Percentiles rank a stretch among this genome's conserved stretches.
Conservation (phyloP, 768 basidiomycete species). For the Boletus rubropictus region DNA sequence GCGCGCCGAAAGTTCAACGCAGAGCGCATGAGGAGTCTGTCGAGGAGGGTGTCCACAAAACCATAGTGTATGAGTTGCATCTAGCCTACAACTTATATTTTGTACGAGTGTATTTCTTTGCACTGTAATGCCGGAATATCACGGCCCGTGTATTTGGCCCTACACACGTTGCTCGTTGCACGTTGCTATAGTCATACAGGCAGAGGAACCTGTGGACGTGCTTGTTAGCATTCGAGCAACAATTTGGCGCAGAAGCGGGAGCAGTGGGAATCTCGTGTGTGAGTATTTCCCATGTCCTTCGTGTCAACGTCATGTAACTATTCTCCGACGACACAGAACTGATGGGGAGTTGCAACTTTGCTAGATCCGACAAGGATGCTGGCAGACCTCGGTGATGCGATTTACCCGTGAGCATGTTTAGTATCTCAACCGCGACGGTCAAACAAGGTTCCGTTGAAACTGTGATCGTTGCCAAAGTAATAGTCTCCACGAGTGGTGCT, state of each 20-base stretch:
- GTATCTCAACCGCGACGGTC: slow-evolving; percentile 20
- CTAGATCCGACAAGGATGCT: too few species aligned
- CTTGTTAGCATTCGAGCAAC: too few species aligned
- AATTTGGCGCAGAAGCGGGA: too few species aligned
- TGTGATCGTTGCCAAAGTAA: slow-evolving; percentile 24
- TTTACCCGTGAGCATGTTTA: background rate
- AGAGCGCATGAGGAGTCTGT: slow-evolving; percentile 65
- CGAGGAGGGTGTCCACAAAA: slow-evolving; percentile 38
- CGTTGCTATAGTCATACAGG: too few species aligned
- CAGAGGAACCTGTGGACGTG: too few species aligned
- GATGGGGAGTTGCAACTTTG: too few species aligned
- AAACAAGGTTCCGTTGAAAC: slow-evolving; percentile 26
- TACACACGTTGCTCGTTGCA: background rate
- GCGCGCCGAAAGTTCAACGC: slow-evolving; percentile 70
- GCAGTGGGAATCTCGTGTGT: too few species aligned
- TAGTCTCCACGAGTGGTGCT: slow-evolving; percentile 23
- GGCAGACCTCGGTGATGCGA: background rate
- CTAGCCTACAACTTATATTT: background rate
- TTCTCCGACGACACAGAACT: too few species aligned
- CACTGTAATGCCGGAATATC: background rate
- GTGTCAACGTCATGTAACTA: too few species aligned
- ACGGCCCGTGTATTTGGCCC: too few species aligned
- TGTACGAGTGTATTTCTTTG: slow-evolving; percentile 6
- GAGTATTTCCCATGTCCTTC: too few species aligned
- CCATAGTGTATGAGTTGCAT: slow-evolving; percentile 9